Base-by-base conservation (phyloP, 176 grass and related monocot genomes). In the Leersia perrieri region DNA sequence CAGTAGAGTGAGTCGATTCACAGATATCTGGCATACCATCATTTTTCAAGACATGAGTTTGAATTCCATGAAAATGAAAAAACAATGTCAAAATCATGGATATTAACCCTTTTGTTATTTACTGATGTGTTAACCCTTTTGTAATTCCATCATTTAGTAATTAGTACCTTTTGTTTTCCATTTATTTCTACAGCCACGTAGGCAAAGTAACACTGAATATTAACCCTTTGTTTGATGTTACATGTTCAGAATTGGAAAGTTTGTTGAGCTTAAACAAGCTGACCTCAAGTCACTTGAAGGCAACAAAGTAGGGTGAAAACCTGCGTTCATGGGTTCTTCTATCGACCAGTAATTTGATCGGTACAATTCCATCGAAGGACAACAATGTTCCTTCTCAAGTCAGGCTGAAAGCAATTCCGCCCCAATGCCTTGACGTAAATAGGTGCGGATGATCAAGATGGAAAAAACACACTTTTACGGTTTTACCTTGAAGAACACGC, bases 251-350 rank as follows among this genome's bases (percentile, higher is more conserved):
- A 80, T 95, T 38, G 90, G 95, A 57, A 98, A 91, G 75, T 90
- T 89, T 87, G 88, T 93, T 70, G 88, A 98, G 70, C 95, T 95
- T 38, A 91, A 93, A 86, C 86, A 86, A 83, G 67, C 95, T 68
- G 90, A 98, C 36, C 89, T 95, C 78, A 91, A 93, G 79, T 80
- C 91, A 79, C 31, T 98, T 72, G 92, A 95, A 78, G 81, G 60
- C 33, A 95, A 84, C 55, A 84, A 84, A 62, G 14, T 79, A 79
- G 58, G 88, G 74, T 73, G 66, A 69, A 15, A 13, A 44, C 40
- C 28, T 76, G 53, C 49, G 36, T 81, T 53, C 22, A 6, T 68
- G 63, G 45, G 20, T 69, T n/a, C 8, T 4, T 22, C 35, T 71
- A 71, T 42, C 33, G 28, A 53, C 45, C 45, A 53, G 57, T 28